Base-by-base conservation (phyloP, 2,329 filamentous ascomycete genomes). In the Shiraia sp. region DNA sequence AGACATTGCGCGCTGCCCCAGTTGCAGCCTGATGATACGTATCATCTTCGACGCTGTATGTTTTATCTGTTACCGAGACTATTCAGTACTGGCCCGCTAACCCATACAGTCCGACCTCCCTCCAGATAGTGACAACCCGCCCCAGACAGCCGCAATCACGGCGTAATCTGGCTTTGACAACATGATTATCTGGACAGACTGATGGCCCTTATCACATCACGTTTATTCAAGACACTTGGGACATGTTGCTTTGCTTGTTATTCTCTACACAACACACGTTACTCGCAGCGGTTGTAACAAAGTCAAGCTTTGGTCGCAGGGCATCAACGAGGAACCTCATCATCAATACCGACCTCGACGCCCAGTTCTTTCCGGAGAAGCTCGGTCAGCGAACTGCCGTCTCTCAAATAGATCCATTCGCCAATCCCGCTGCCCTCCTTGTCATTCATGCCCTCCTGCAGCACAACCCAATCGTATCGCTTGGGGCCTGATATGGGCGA, bases 1-100 rank as follows among this genome's bases (percentile, higher is more conserved):
- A 68, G 91, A 97, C 58, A 90, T 99, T 64, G 93, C 88, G n/a
- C 88, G 97, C 9, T 99, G 93, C 63, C 93, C 93, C 15, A 96
- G 91, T 68, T 99, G 93, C 72, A 96, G 91, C 70, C 75, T 99
- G 59, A 96, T 95, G 90, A 96, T 99, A 42, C 76, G 86, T 44
- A 91, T 99, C 10, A 95, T 99, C 32, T 99, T 90, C 59, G 93
- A 97, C 53, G 71, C 82, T 65, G 90, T 93, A 71, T 59, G 85
- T 65, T 10, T 19, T 32, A n/a, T 2, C 2, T 10, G 14, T 28
- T 32, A 12, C 4, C 7, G 7, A 10, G 1, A 4, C 12, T 32
- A 5, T 22, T 10, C 10, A 15, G n/a, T 12, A 16, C 6, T 4
- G 2, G 6, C 8, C 14, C 7, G 3, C 10, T 26, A 44, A 23